Evolutionary conservation across 495 filamentous ascomycete genomes (phyloP), one percentile per base, ranked within the genome.

Genomic region (Penicillium alfredii): DNA sequence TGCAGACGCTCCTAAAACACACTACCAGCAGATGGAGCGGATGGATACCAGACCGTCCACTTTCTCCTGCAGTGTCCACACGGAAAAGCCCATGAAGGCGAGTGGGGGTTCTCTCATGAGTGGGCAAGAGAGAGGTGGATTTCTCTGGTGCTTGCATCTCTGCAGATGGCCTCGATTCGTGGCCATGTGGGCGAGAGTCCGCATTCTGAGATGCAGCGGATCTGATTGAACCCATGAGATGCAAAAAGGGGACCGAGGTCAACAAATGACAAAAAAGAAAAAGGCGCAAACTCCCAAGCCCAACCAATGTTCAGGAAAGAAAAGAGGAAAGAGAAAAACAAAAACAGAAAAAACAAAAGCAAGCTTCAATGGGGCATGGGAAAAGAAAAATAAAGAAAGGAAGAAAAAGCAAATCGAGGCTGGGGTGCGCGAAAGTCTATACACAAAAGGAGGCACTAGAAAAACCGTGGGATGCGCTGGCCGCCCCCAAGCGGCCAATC

Each of bases 11-110:
- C 34, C 63, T 59, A 49, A 76, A 80, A 53, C 71, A 74, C 21
- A 85, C 80, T 32, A 56, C 62, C 17, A 82, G 42, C 48, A 84
- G 80, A 29, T 75, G 66, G 29, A 65, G 36, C 1, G 78, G 78
- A 48, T 84, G 71, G 14, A 85, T 54, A 12, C 80, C 77, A 4
- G 43, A 64, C 24, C 82, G 64, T 4, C 81, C 81, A 51, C 73
- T 78, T 53, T 86, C 80, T 21, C 81, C 79, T 25, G 78, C 76
- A 13, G 73, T 74, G 17, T 74, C 48, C 23, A 81, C 70, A 26
- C 73, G 63, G 33, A 71, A 60, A 14, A 66, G 30, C 8, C 30
- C 37, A 40, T 35, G 48, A 41, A 45, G 41, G 30, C 42, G 37
- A 13, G 34, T 18, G 45, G 24, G 23, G n/a, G 26, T 22, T 40